Evolutionary conservation across 257 asterid genomes (phyloP), one percentile per base, ranked within the genome.

Genomic region (Nicotiana otophora): DNA sequence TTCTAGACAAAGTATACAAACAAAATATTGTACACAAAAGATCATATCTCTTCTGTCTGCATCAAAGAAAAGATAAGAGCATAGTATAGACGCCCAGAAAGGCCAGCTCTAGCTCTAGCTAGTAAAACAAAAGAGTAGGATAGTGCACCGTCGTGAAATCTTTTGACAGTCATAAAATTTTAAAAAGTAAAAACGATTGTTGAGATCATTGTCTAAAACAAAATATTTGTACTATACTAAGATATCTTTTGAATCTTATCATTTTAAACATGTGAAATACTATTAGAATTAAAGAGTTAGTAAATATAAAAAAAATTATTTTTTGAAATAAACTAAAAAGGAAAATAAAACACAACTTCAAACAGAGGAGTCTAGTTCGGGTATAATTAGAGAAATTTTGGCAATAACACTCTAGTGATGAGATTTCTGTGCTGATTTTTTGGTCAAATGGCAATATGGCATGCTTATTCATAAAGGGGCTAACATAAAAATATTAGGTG

Each of bases 401-500:
- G 3, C 48, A 10, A 7, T 42, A 42, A 7, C 11, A 42, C 48
- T 8, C 48, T 39, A 7, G 48, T 39, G 8, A 39, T 39, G 48
- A 23, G 48, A 8, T 14, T 46, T 60, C 33, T 58, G 28, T 34
- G 53, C 26, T 31, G 19, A 10, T 28, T 55, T 46, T 67, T 61
- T 51, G 57, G 82, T 86, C 42, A 15, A 51, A 70, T 54, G 16
- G 68, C 60, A 65, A 11, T 20, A 74, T 54, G n/a, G 58, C 65
- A 77, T 81, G 88, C 88, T 86, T 85, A 83, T 26, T 5, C 33
- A 68, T 82, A 61, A 85, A 87, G 90, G 82, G n/a, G 68, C 9
- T 31, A 74, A 17, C 60, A 58, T 39, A 48, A 57, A 57, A 17
- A 19, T 57, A 5, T 2, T 53, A 33, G 53, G 65, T 78, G 17